Evolutionary conservation across 2,329 filamentous ascomycete species (phyloP).

Genomic region (Cadophora luteo-olivacea): DNA sequence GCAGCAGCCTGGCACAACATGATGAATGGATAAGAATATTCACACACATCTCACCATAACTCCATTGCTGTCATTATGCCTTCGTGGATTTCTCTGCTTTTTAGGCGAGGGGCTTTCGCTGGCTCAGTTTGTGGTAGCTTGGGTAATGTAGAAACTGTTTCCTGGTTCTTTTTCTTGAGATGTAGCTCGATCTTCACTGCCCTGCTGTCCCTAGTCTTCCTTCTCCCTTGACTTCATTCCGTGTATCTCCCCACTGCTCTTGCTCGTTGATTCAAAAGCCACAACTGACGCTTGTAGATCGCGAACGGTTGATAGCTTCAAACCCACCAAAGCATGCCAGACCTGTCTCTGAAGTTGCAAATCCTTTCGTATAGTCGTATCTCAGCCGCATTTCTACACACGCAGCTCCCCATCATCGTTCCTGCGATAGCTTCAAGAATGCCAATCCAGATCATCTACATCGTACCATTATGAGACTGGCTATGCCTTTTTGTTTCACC

Average conservation of each 20-base stretch:
- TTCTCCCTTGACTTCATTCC: neutral
- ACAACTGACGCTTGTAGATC: neutral
- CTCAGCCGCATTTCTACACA: neutral
- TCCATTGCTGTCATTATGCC: neutral
- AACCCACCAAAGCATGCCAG: neutral
- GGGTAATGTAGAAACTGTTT: neutral
- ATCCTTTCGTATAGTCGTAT: neutral
- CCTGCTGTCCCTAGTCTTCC: neutral
- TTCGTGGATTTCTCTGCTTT: neutral
- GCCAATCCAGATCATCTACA: neutral
- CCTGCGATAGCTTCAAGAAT: neutral
- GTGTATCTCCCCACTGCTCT: neutral
- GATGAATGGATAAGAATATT: neutral
- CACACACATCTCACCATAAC: constrained; percentile 1
- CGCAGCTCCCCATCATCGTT: neutral
- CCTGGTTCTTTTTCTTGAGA: neutral
- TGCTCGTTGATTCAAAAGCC: neutral
- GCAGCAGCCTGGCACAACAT: neutral
- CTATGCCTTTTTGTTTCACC: neutral
- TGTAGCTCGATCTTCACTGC: neutral
- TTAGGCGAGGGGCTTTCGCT: neutral
- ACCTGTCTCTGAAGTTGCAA: neutral
- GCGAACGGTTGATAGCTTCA: neutral
- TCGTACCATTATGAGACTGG: neutral
- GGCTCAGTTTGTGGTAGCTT: neutral